Conservation (phyloP, 805 yeast genomes). For the Nakazawaea ambrosiae region DNA sequence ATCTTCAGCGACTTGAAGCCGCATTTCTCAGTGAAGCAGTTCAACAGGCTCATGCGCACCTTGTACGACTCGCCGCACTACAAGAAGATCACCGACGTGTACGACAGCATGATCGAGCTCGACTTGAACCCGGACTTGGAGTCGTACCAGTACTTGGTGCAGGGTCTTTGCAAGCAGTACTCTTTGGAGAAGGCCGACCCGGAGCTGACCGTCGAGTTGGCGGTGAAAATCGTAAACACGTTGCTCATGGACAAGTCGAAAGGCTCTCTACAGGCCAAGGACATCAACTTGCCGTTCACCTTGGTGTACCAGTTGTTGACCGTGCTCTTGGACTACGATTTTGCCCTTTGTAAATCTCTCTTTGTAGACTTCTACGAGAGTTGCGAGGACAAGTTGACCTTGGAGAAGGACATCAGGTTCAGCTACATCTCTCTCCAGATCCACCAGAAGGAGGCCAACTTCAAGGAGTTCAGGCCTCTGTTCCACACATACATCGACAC, state of each 20-base stretch:
- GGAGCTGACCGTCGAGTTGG: slow-evolving; percentile 5
- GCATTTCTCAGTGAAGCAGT: slow-evolving; percentile 12
- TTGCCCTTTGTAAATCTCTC: background rate
- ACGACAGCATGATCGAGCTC: slow-evolving; percentile 26
- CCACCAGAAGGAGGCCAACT: slow-evolving; percentile 6
- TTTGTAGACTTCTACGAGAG: slow-evolving; percentile 6
- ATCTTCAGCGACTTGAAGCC: slow-evolving; percentile 20
- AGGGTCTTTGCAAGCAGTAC: slow-evolving; percentile 18
- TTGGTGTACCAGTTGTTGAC: slow-evolving; percentile 3
- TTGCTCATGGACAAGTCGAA: slow-evolving; percentile 5
- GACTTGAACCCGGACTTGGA: slow-evolving; percentile 21
- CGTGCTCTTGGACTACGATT: slow-evolving; percentile 1
- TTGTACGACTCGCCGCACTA: slow-evolving; percentile 15
- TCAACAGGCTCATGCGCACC: slow-evolving; percentile 18
- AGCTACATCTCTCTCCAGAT: slow-evolving; percentile 7
- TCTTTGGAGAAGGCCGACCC: background rate
- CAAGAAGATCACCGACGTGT: slow-evolving; percentile 20
- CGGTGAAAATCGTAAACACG: slow-evolving; percentile 7
- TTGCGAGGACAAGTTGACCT: slow-evolving; percentile 2
- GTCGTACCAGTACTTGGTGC: slow-evolving; percentile 26
- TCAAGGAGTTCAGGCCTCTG: slow-evolving; percentile 3
- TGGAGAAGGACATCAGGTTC: slow-evolving; percentile 4
- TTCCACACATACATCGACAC: slow-evolving; percentile 3
- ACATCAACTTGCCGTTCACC: slow-evolving; percentile 2
- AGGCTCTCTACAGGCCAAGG: background rate